Conservation (phyloP, 2,329 filamentous ascomycete species). For the Trichoderma polysporum region DNA sequence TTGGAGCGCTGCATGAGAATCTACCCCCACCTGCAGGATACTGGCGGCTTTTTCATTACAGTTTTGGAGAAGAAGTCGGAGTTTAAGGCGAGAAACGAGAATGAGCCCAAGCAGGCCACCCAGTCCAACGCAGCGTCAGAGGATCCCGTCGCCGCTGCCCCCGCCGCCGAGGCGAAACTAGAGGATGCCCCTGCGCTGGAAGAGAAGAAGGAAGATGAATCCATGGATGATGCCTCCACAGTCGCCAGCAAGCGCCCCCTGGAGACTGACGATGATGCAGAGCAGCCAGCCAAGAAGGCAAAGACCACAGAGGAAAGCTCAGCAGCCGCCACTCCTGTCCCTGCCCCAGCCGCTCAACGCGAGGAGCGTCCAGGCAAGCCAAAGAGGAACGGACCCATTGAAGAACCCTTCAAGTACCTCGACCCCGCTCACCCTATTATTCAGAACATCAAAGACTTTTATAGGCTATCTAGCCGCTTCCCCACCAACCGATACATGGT, state of each 20-base stretch:
- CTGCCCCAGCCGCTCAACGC: slow-evolving; percentile 27
- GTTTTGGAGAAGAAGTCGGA: slow-evolving; percentile 90
- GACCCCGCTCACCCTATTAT: slow-evolving; percentile 73
- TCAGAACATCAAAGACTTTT: slow-evolving; percentile 75
- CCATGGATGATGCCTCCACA: slow-evolving; percentile 33
- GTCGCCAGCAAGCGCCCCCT: slow-evolving; percentile 39
- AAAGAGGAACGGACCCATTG: slow-evolving; percentile 57
- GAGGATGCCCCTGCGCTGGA: slow-evolving; percentile 32
- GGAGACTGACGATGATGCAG: slow-evolving; percentile 37
- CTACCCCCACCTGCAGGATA: slow-evolving; percentile 94
- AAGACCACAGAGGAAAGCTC: slow-evolving; percentile 40
- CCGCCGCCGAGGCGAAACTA: slow-evolving; percentile 29
- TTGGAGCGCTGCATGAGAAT: slow-evolving; percentile 90
- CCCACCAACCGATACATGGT: slow-evolving; percentile 93
- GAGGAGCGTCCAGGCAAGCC: slow-evolving; percentile 36
- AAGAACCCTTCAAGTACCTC: slow-evolving; percentile 95
- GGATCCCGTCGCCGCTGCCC: neutral
- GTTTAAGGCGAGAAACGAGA: slow-evolving; percentile 74
- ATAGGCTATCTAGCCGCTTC: slow-evolving; percentile 79
- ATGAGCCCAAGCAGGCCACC: slow-evolving; percentile 43
- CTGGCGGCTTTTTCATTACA: slow-evolving; percentile 95
- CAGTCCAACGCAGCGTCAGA: slow-evolving; percentile 20
- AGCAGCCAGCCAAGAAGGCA: slow-evolving; percentile 48
- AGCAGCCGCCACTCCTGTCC: slow-evolving; percentile 19
- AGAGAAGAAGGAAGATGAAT: slow-evolving; percentile 34